Percentiles rank a stretch among this genome's conserved stretches.
Evolutionary conservation across 768 basidiomycete genomes (phyloP).

Genomic region (Amylocystis lapponica): DNA sequence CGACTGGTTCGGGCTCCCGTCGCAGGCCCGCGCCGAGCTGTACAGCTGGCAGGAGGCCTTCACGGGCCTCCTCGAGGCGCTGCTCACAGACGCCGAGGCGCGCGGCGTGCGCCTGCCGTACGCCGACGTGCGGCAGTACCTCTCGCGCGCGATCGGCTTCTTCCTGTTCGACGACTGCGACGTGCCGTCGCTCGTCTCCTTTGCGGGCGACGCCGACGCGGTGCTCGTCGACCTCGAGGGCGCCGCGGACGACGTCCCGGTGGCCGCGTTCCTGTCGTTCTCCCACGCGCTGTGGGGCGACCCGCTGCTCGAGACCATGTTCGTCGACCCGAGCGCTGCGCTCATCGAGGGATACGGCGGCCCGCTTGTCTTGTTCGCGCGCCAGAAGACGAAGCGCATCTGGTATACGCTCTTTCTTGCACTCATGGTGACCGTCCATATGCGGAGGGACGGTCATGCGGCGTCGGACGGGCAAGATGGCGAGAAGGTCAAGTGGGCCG

Average conservation of each 20-base stretch:
- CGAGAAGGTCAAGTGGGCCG: constrained; percentile 22
- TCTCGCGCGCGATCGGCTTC: constrained; percentile 67
- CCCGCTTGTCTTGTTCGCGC: constrained; percentile 46
- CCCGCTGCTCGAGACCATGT: constrained; percentile 64
- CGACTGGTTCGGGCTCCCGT: constrained; percentile 66
- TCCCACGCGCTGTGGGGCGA: constrained; percentile 69
- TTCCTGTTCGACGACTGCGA: constrained; percentile 77
- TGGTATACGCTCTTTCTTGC: constrained; percentile 74
- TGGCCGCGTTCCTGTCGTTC: constrained; percentile 34
- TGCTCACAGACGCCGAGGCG: constrained; percentile 40
- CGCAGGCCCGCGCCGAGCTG: constrained; percentile 24
- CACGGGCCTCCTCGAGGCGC: constrained; percentile 48
- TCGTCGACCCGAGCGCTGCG: constrained; percentile 46
- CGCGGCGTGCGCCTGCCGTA: constrained; percentile 17
- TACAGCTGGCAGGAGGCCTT: constrained; percentile 80
- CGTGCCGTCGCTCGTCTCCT: constrained; percentile 61
- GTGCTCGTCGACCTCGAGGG: constrained; percentile 42
- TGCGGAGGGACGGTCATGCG: constrained; percentile 26
- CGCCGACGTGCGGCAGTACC: constrained; percentile 31
- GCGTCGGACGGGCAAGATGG: constrained; percentile 35
- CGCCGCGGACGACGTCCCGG: constrained; percentile 24
- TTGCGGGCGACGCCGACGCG: constrained; percentile 54
- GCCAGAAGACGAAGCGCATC: constrained; percentile 69
- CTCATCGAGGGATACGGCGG: constrained; percentile 61
- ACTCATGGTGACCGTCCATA: constrained; percentile 41